A percentile compares a stretch with the other conserved stretches of the same genome.
Conservation (phyloP, 2,329 filamentous ascomycete species). For the Trichoderma aggressivum region DNA sequence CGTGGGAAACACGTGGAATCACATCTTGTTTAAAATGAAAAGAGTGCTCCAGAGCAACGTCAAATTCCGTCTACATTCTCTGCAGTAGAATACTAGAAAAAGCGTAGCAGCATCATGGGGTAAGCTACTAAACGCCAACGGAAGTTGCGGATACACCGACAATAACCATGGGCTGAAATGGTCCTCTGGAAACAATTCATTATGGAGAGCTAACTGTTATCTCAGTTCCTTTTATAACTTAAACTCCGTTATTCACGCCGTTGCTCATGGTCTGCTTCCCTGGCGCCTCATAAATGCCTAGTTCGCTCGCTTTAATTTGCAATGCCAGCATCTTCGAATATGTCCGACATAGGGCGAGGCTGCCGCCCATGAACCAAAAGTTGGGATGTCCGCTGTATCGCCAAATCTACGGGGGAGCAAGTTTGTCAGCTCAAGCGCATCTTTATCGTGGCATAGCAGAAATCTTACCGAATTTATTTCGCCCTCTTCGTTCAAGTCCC, state of each 20-base stretch:
- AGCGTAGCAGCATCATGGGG: not conserved
- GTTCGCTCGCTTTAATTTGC: conserved; percentile 47
- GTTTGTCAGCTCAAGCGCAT: not conserved
- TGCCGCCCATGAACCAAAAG: conserved; percentile 66
- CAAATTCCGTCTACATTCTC: not conserved
- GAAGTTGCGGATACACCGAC: not conserved
- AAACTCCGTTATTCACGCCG: not conserved
- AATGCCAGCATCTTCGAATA: conserved; percentile 54
- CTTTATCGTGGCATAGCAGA: not conserved
- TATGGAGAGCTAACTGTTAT: not conserved
- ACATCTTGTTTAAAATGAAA: not conserved
- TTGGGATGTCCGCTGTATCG: conserved; percentile 58
- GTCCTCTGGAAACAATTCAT: not conserved
- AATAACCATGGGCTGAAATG: not conserved
- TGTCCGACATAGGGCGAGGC: conserved; percentile 58
- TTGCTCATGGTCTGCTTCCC: not conserved
- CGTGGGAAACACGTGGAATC: not conserved
- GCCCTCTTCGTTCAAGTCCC: conserved; percentile 57
- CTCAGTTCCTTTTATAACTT: not conserved
- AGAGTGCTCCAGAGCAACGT: not conserved
- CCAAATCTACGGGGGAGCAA: conserved; percentile 39
- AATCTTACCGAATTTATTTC: conserved; percentile 48
- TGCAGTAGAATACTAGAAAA: not conserved
- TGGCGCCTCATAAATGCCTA: not conserved
- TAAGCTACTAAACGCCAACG: not conserved